Evolutionary conservation across 495 filamentous ascomycete species (phyloP), one percentile per base, ranked within the genome.

Genomic region (Cladorrhinum samala): DNA sequence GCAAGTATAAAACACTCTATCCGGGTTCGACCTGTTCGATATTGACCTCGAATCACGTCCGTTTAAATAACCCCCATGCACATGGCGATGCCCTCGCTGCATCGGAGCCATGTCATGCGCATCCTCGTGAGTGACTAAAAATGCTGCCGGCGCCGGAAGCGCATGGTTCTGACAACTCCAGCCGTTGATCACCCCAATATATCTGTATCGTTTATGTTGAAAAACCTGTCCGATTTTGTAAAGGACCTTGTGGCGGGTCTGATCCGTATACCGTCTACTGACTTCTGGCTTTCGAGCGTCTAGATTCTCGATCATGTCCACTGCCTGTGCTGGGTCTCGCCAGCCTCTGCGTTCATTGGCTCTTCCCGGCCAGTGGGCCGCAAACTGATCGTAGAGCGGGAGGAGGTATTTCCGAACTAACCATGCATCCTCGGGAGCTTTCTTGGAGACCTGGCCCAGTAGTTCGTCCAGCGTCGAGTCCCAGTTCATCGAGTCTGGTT

Each of bases 191-290:
- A 95, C 75, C 18, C 84, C 91, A 19, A 77, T 72, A 63, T 93
- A 96, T 19, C 76, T 67, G 68, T 95, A 96, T 44, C 88, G 80
- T 59, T 76, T 83, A 64, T 97, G 93, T 48, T 74, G 76, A 63
- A 97, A 93, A 2, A 94, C 80, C 57, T 93, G 86, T 3, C 93
- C 93, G 42, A 98, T 80, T 50, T 75, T 80, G 70, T 86, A 92
- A 50, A 65, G 73, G n/a, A 89, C 81, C 9, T 61, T 60, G 13
- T 63, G 17, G 49, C 58, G 47, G 60, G 58, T 74, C 56, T 61
- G 68, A 38, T 52, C 60, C 47, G 56, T 79, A 67, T 70, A 64
- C 5, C 80, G 73, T 11, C 63, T 61, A 50, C 72, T 79, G 41
- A 82, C 64, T 36, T 74, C 73, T 46, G 82, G 88, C 1, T 74